phyloP scores from a whole-genome alignment of 116 monocot species.

The Papilionanthe hybrid region DNA sequence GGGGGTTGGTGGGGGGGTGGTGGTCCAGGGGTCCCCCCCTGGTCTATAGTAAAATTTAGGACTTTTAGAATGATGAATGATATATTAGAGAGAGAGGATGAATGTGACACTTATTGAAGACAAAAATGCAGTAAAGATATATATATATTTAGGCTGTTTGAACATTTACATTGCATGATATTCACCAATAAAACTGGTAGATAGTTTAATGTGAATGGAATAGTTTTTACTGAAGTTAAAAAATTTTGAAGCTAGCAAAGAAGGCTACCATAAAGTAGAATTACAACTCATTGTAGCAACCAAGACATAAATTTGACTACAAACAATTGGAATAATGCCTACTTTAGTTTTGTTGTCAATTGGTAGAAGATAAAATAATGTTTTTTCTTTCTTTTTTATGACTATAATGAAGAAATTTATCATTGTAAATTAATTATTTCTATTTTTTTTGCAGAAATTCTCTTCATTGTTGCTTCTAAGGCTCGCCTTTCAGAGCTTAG shows the following conservation, averaged over 20 bases:
- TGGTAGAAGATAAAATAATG: not conserved
- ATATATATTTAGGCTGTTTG: not conserved
- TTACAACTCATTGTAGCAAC: not conserved
- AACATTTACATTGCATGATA: not conserved
- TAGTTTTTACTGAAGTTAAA: not conserved
- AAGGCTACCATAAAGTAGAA: not conserved
- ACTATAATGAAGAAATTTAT: not conserved
- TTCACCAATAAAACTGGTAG: not conserved
- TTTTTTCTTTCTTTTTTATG: not conserved
- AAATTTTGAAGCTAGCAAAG: not conserved
- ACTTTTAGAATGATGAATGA: not conserved
- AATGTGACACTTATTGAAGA: not conserved
- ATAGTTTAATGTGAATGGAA: not conserved
- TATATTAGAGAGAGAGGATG: not conserved
- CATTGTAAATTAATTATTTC: not conserved
- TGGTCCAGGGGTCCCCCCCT: too few species aligned
- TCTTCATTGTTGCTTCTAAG: constrained; percentile 48
- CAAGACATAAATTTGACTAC: not conserved
- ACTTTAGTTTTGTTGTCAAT: not conserved
- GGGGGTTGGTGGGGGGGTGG: too few species aligned
- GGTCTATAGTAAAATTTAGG: not conserved
- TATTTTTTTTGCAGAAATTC: constrained; percentile 44
- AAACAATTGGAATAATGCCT: not conserved
- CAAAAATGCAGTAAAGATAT: not conserved
- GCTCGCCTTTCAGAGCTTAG: constrained; percentile 73